Conservation (phyloP, 352 stramenopile species). For the Globisporangium paroecandrum region DNA sequence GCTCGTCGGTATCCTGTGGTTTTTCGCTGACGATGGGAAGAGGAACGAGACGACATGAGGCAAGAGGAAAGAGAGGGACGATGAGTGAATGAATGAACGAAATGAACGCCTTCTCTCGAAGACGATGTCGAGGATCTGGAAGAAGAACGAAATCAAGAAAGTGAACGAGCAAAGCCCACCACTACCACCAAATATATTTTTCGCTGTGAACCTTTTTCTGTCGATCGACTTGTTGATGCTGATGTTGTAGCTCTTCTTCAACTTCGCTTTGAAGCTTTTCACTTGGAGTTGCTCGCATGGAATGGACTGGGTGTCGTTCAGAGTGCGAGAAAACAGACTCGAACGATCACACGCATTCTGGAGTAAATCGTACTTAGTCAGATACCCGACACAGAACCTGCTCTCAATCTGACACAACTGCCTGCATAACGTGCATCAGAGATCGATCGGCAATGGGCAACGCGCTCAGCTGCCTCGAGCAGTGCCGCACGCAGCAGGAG, state of each 20-base stretch:
- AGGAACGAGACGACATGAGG: background rate
- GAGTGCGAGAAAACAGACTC: background rate
- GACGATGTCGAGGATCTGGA: background rate
- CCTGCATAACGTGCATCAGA: background rate
- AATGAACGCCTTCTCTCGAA: background rate
- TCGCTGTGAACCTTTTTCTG: slow-evolving; percentile 6
- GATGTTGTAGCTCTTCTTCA: background rate
- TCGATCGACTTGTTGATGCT: background rate
- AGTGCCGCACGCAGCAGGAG: slow-evolving; percentile 69
- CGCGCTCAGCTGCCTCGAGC: slow-evolving; percentile 73
- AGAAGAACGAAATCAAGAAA: background rate
- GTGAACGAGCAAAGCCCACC: background rate
- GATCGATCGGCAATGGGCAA: slow-evolving; percentile 53
- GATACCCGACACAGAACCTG: background rate
- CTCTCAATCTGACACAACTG: background rate
- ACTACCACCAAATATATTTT: slow-evolving; percentile 10
- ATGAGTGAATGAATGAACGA: slow-evolving; percentile 1
- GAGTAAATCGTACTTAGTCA: slow-evolving; percentile 3
- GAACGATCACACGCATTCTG: background rate
- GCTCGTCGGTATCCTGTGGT: background rate
- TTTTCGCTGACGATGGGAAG: slow-evolving; percentile 5
- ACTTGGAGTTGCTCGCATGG: too few relatives aligned
- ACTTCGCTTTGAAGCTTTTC: background rate
- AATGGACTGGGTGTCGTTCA: background rate
- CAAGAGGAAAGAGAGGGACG: background rate